Evolutionary conservation across 106 monocot genomes (phyloP).

Genomic region (Apostasia ramifera): DNA sequence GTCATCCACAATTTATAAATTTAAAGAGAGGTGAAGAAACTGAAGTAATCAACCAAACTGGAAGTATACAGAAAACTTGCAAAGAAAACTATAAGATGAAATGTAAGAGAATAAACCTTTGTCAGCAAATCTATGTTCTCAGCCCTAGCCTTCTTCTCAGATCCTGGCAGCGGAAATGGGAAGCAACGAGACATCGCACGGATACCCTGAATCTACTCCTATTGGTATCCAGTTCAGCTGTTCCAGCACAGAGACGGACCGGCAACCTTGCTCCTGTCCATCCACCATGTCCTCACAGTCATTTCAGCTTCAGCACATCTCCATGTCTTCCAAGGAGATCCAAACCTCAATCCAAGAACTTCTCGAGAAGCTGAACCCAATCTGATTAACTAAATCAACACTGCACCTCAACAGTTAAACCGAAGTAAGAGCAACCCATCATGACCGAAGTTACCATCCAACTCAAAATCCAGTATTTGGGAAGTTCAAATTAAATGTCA

Average conservation of each 20-base stretch:
- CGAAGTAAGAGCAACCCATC: no score
- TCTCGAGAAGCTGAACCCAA: not conserved
- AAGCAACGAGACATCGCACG: conserved; percentile 87
- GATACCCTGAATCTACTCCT: conserved; percentile 8
- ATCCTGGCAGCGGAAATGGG: conserved; percentile 84
- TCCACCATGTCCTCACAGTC: conserved; percentile 44
- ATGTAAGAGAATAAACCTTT: conserved; percentile 40
- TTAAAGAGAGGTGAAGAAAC: not conserved
- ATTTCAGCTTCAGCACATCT: conserved; percentile 30
- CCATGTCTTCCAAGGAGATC: conserved; percentile 5
- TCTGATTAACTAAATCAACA: not conserved
- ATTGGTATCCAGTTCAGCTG: conserved; percentile 24
- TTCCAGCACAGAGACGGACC: conserved; percentile 27
- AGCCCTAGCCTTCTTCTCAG: conserved; percentile 34
- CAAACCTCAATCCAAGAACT: not conserved
- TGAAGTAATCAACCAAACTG: not conserved
- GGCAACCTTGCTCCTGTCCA: conserved; percentile 15
- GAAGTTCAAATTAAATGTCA: not conserved
- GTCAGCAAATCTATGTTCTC: conserved; percentile 34
- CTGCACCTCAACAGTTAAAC: not conserved
- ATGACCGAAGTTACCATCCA: not conserved
- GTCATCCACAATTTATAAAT: not conserved
- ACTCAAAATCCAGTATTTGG: not conserved
- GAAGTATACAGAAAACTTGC: not conserved
- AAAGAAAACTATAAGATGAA: not conserved